These are phyloP conservation scores for Komagataella ulmi DNA, from an alignment of 805 yeast genomes.

Conservation along the genomic window DNA sequence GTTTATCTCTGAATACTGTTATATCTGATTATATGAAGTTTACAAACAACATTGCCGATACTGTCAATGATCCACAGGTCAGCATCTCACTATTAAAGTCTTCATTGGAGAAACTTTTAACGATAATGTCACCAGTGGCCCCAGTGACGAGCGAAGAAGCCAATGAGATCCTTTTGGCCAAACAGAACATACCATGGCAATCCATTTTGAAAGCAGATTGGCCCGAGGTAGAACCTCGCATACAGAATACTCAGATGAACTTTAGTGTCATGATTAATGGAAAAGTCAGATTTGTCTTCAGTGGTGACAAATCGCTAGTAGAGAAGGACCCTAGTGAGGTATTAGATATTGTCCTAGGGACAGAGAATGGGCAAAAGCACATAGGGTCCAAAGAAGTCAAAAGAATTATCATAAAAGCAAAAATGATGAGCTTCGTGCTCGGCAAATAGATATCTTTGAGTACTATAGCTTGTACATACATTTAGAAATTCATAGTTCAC, in stretches of 20 bases:
- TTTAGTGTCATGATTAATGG: conserved; percentile 68
- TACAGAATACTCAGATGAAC: conserved; percentile 23
- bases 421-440: conserved; percentile 29
- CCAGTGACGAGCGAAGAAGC: conserved; percentile 80
- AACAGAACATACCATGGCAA: conserved; percentile 19
- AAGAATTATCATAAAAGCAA: conserved; percentile 42
- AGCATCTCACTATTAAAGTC: conserved; percentile 29
- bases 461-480: neutral
- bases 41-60: conserved; percentile 35
- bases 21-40: conserved; percentile 85
- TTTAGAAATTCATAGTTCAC: neutral
- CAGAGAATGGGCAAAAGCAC: conserved; percentile 26
- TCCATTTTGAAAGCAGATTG: conserved; percentile 48
- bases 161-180: conserved; percentile 36
- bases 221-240: conserved; percentile 37
- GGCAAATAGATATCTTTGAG: neutral
- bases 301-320: conserved; percentile 18
- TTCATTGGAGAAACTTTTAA: conserved; percentile 37
- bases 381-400: conserved; percentile 27
- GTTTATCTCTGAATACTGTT: conserved; percentile 66
- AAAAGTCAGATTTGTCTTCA: conserved; percentile 36
- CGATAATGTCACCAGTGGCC: conserved; percentile 65
- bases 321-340: conserved; percentile 18
- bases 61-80: conserved; percentile 22
- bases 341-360: conserved; percentile 18